Evolutionary conservation across 768 basidiomycete species (phyloP).

Genomic region (Kwoniella newhampshirensis): DNA sequence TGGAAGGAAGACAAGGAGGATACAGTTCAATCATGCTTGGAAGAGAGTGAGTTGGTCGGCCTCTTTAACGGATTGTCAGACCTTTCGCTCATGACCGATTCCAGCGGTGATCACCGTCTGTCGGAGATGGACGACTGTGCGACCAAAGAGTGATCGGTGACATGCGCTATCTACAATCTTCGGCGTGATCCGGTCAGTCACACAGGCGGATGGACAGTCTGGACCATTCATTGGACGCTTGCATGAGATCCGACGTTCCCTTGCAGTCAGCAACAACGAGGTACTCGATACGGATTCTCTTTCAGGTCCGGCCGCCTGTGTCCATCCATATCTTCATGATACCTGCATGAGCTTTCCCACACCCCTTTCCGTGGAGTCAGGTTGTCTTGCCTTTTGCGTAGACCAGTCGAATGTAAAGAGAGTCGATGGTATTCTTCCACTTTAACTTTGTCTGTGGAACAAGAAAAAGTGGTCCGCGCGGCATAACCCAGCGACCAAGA

Average conservation of each 20-base stretch:
- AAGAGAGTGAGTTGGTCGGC: no score
- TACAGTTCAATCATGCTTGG: no score
- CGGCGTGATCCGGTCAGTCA: no score
- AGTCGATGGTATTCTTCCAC: background rate
- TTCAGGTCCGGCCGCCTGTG: no score
- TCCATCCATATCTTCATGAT: background rate
- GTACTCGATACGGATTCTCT: no score
- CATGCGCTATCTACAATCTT: background rate
- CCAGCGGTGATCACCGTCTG: background rate
- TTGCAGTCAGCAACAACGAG: no score
- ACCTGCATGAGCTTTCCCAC: slow-evolving; percentile 1
- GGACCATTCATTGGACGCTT: no score
- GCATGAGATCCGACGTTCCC: no score
- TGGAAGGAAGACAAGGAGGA: no score
- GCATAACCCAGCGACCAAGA: background rate
- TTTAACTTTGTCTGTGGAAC: background rate
- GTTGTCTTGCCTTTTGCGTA: background rate
- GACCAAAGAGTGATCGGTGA: slow-evolving; percentile 6
- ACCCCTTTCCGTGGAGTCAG: slow-evolving; percentile 2
- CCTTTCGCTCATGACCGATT: slow-evolving; percentile 16
- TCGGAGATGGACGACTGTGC: no score
- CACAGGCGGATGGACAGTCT: no score
- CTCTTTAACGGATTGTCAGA: no score
- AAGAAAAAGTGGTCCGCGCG: background rate
- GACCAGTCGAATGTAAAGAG: background rate